A percentile compares a stretch with the other conserved stretches of the same genome.
Evolutionary conservation across 1,284 basidiomycete species (phyloP).

Genomic region (Abortiporus biennis): DNA sequence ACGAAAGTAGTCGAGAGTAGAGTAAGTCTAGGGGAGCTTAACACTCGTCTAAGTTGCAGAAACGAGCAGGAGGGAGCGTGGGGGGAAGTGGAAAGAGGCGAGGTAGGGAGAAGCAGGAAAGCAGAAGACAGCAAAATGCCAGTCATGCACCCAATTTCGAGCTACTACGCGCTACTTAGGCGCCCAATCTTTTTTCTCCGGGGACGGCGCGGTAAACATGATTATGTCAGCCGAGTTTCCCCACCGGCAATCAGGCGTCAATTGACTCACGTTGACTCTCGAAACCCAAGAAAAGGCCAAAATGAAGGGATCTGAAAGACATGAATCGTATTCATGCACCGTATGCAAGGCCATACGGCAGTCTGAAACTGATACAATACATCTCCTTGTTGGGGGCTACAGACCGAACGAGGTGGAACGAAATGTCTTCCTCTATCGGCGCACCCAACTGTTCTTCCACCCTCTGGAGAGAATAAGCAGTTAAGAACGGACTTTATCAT

Average conservation of each 20-base stretch:
- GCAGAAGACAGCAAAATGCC: no score
- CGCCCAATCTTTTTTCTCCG: no score
- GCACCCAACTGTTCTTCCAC: constrained; percentile 66
- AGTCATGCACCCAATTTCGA: no score
- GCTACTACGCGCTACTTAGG: no score
- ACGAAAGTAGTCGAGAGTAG: constrained; percentile 13
- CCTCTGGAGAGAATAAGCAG: constrained; percentile 45
- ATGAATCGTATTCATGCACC: constrained; percentile 1
- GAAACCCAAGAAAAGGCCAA: no score
- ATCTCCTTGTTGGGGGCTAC: constrained; percentile 98
- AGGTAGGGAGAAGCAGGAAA: neutral
- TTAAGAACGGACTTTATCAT: neutral
- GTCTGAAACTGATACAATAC: constrained; percentile 94
- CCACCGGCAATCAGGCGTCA: no score
- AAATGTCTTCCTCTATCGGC: constrained; percentile 44
- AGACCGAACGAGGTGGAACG: constrained; percentile 79
- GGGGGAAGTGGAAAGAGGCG: neutral
- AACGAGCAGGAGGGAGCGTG: neutral
- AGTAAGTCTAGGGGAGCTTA: constrained; percentile 10
- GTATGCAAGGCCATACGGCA: constrained; percentile 61
- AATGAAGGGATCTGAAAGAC: no score
- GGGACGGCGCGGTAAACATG: no score
- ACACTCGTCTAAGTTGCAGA: constrained; percentile 10
- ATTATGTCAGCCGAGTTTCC: no score
- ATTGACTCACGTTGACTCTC: no score